Percentiles rank a stretch among this genome's conserved stretches.
Conservation (phyloP, 139 green algal genomes). For the Chlorella vulgaris region DNA sequence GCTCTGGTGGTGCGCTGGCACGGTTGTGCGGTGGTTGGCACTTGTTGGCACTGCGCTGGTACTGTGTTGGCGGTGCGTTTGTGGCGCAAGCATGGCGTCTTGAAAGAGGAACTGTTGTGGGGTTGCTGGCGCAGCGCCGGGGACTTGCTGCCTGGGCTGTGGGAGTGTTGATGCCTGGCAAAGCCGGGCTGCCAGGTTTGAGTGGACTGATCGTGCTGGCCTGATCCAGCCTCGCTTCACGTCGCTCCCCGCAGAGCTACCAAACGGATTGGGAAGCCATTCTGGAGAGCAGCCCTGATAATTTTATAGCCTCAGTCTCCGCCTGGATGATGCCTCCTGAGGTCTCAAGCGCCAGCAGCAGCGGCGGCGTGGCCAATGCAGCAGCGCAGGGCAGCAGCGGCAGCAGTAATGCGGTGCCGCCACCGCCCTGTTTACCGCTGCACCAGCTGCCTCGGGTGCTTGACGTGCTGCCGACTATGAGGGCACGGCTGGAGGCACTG, state of each 20-base stretch:
- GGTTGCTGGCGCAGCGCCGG: too few species aligned
- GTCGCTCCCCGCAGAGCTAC: constrained; percentile 50
- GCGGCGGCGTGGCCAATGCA: not conserved
- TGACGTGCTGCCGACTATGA: constrained; percentile 52
- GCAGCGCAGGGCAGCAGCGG: not conserved
- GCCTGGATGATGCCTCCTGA: constrained; percentile 54
- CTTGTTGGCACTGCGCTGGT: too few species aligned
- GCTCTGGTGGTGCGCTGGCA: too few species aligned
- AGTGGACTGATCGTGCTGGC: too few species aligned
- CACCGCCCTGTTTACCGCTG: not conserved
- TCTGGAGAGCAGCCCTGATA: constrained; percentile 65
- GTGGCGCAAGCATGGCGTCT: too few species aligned
- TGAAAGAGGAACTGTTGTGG: too few species aligned
- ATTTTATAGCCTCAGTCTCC: constrained; percentile 63
- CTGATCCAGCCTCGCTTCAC: too few species aligned
- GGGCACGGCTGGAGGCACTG: constrained; percentile 59
- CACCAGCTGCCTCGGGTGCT: constrained; percentile 33
- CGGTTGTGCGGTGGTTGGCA: not conserved
- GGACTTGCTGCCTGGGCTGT: too few species aligned
- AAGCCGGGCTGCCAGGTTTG: too few species aligned
- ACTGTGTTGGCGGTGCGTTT: too few species aligned
- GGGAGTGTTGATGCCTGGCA: too few species aligned
- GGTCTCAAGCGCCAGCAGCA: not conserved
- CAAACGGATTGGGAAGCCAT: constrained; percentile 96
- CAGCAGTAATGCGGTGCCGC: not conserved